Percentiles rank a stretch among this genome's conserved stretches.
Conservation (phyloP, 257 asterid genomes). For the Solanum neorickii region DNA sequence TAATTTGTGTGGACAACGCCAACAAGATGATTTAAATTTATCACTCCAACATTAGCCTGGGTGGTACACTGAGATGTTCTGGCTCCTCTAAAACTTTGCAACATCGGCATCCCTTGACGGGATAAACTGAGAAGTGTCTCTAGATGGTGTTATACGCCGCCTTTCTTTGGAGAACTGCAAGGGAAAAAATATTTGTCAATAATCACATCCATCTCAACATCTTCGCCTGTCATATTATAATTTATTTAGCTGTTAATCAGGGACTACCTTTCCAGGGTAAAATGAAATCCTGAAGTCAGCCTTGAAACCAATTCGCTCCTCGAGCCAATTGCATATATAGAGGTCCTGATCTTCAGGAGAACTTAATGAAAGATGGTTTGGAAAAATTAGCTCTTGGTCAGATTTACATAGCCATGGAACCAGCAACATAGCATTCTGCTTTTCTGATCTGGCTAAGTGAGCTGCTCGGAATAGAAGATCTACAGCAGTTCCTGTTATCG, state of each 20-base stretch:
- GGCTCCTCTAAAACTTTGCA: slow-evolving; percentile 87
- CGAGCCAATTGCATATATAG: slow-evolving; percentile 64
- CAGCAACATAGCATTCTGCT: slow-evolving; percentile 77
- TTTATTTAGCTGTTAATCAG: background rate
- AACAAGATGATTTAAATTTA: slow-evolving; percentile 83
- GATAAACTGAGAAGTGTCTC: slow-evolving; percentile 80
- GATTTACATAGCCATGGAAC: slow-evolving; percentile 35
- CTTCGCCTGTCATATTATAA: background rate
- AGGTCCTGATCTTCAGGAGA: background rate
- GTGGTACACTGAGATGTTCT: slow-evolving; percentile 87
- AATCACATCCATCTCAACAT: background rate
- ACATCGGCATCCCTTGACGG: slow-evolving; percentile 82
- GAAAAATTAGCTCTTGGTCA: background rate
- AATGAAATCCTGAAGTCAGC: slow-evolving; percentile 80
- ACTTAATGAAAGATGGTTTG: background rate
- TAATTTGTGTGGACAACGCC: slow-evolving; percentile 67
- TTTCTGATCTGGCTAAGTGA: slow-evolving; percentile 60
- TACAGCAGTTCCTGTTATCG: slow-evolving; percentile 95
- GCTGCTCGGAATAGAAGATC: slow-evolving; percentile 94
- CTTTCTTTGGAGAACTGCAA: slow-evolving; percentile 63
- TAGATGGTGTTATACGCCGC: slow-evolving; percentile 79
- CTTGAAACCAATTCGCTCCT: slow-evolving; percentile 86
- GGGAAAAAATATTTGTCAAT: background rate
- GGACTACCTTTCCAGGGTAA: slow-evolving; percentile 89
- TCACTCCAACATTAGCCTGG: slow-evolving; percentile 96